These are phyloP conservation scores for Zygosaccharomyces pseudobailii DNA, from an alignment of 1,139 yeast genomes.

Conservation along the genomic window DNA sequence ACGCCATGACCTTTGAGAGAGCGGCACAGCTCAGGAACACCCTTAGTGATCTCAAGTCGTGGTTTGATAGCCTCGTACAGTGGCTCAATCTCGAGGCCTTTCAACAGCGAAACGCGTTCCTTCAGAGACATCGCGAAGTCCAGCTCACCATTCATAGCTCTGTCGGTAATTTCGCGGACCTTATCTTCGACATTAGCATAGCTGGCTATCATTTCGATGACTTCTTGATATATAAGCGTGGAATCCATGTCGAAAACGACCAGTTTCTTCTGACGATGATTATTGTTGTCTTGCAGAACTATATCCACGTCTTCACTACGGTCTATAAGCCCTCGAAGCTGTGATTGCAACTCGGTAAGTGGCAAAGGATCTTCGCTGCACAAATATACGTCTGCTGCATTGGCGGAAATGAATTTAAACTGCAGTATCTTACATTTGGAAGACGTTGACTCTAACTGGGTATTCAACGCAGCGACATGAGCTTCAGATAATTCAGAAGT, in stretches of 20 bases:
- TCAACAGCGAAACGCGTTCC: slow-evolving; percentile 68
- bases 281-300: slow-evolving; percentile 41
- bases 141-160: slow-evolving; percentile 96
- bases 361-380: neutral
- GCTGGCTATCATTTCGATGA: slow-evolving; percentile 89
- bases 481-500: neutral
- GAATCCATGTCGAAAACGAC: slow-evolving; percentile 98
- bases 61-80: slow-evolving; percentile 77
- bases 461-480: neutral
- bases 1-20: slow-evolving; percentile 60
- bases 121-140: slow-evolving; percentile 81
- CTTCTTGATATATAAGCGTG: slow-evolving; percentile 92
- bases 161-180: slow-evolving; percentile 78
- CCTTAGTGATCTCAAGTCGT: slow-evolving; percentile 71
- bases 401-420: neutral
- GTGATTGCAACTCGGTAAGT: neutral
- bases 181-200: slow-evolving; percentile 72
- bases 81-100: slow-evolving; percentile 68
- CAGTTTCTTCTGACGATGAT: slow-evolving; percentile 48
- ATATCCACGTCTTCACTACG: slow-evolving; percentile 38
- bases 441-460: neutral
- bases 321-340: slow-evolving; percentile 2
- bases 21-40: slow-evolving; percentile 66
- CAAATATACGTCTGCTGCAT: neutral
- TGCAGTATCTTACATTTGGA: neutral